These are phyloP conservation scores for Quercus parvula DNA, from an alignment of 306 rosid species.

Conservation along the genomic window DNA sequence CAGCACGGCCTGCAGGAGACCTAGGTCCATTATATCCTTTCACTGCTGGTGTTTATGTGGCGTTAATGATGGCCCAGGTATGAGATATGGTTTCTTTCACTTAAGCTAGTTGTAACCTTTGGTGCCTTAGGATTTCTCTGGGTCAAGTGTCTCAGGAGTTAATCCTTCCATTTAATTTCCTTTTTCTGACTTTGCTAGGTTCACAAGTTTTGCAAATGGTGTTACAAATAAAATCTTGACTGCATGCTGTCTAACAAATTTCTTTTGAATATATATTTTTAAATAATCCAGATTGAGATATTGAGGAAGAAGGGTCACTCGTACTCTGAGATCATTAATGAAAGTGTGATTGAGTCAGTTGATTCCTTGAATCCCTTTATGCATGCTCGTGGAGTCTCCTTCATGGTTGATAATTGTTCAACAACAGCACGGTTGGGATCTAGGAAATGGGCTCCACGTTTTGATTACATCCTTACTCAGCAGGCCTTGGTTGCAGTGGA, in stretches of 20 bases:
- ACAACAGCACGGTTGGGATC: constrained; percentile 98
- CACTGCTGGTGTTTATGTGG: constrained; percentile 97
- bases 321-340: constrained; percentile 91
- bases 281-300: constrained; percentile 72
- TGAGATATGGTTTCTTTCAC: not conserved
- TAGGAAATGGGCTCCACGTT: constrained; percentile 99
- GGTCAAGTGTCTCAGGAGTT: not conserved
- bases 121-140: not conserved
- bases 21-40: constrained; percentile 90
- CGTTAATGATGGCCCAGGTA: constrained; percentile 99
- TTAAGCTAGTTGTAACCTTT: not conserved
- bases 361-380: constrained; percentile 97
- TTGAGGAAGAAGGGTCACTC: constrained; percentile 97
- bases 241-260: not conserved
- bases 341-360: constrained; percentile 92
- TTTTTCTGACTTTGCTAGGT: constrained; percentile 1
- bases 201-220: not conserved
- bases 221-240: not conserved
- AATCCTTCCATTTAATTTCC: not conserved
- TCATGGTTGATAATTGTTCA: constrained; percentile 98
- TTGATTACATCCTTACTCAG: constrained; percentile 82
- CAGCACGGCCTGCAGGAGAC: constrained; percentile 79
- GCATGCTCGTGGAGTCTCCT: constrained; percentile 99
- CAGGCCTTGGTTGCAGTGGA: constrained; percentile 94
- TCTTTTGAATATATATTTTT: not conserved